Evolutionary conservation across 139 green algal species (phyloP), one percentile per base, ranked within the genome.

Genomic region (Edaphochlamys debaryana): DNA sequence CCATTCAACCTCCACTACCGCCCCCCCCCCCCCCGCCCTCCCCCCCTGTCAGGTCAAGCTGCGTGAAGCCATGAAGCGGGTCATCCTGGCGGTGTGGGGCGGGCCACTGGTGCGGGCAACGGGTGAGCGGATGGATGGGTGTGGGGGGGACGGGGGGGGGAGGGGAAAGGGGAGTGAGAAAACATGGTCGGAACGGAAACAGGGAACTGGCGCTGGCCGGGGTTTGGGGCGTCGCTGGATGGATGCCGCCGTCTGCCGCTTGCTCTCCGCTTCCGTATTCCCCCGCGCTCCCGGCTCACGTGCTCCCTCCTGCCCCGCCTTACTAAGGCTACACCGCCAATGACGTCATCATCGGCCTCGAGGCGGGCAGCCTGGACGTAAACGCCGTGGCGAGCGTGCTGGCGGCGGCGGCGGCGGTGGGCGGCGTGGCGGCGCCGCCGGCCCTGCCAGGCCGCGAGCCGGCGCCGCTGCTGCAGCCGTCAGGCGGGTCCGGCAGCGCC

Each of bases 51-150:
- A n/a, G n/a, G 83, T 88, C 42, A 84, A 82, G 37, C 79, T 91
- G 79, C 87, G 87, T 20, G 87, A 91, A 73, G 87, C 79, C 15
- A 87, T 91, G 79, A 91, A 91, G 87, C 71, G 78, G 25, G 56
- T 90, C 42, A 58, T 90, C 20, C 62, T 82, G 19, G 78, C 82
- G 41, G 60, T 86, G 42, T 90, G 87, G 86, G 73, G n/a, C 52
- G 54, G 45, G n/a, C 29, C 34, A 20, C 36, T 63, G 9, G 58
- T n/a, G 74, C 34, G 58, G 17, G 32, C 30, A 36, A 69, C 67
- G n/a, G 67, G 67, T 72, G 56, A 32, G 56, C 23, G 22, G 6
- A 25, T 32, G 56, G 19, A 0, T n/a, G 56, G 15, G 3, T n/a
- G 56, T n/a, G 25, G 74, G 79, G 11, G 34, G 38, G 22, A 7